Base-by-base conservation (phyloP, 169 alveolate genomes). In the Cystoisospora suis region DNA sequence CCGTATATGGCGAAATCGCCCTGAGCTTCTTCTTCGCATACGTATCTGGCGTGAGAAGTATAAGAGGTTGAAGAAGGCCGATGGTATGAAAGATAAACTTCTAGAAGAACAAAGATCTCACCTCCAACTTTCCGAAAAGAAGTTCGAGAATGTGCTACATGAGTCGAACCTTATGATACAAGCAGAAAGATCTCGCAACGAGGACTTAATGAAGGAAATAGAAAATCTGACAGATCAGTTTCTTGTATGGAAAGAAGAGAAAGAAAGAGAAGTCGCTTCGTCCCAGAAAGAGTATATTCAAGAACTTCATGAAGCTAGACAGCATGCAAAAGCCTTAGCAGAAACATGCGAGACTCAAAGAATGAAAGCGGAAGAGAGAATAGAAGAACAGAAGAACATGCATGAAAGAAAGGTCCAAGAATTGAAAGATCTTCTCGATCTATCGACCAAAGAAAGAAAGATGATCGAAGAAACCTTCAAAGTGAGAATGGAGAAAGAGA, bases 41-140 rank as follows among this genome's bases (percentile, higher is more conserved):
- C 83, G 83, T 5, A 32, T 72, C 34, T 72, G 83, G 83, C 83
- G 83, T 29, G 83, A 38, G 56, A 72, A 72, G 83, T 72, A 38
- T 32, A 3, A 36, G 32, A 1, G 32, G 29, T 53, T 72, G 58
- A 72, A 72, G 83, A 6, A 56, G 56, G 34, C 42, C 34, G 83
- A 72, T 53, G 1, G 83, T 53, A 56, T 40, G 83, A 72, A 72
- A 36, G 83, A 72, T 53, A n/a, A 56, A 4, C 38, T 72, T 17
- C 36, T 72, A 46, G 12, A 38, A 46, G 83, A 72, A 34, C 83
- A 72, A 27, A 27, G 36, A 34, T 17, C 9, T 46, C 83, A 72
- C 58, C 83, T 72, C 58, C 83, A 38, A 36, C 47, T 4, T 17
- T 17, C 36, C n/a, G 77, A 65, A 12, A 44, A 5, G 23, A 15